Percentiles rank a stretch among this genome's conserved stretches.
phyloP scores from a whole-genome alignment of 306 rosid species.

The Aeschynomene evenia region DNA sequence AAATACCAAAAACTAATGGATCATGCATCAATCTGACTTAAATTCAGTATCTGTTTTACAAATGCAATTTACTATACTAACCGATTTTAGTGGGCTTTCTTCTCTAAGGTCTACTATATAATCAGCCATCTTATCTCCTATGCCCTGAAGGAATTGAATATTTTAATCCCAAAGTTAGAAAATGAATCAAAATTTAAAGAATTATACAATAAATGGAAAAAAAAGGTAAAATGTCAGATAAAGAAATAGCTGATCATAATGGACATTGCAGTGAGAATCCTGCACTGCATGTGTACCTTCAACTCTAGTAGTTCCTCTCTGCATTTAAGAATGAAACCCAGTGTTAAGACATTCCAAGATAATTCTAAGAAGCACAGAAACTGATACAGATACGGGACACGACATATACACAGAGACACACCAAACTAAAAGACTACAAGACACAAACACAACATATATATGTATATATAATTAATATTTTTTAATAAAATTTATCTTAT shows the following conservation, averaged over 20 bases:
- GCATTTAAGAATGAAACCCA: constrained; percentile 30
- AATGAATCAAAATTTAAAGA: constrained; percentile 1
- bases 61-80: constrained; percentile 43
- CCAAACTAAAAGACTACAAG: too few relatives aligned
- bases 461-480: too few relatives aligned
- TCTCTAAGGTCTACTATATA: constrained; percentile 78
- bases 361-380: too few relatives aligned
- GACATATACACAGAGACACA: too few relatives aligned
- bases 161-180: background rate
- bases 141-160: constrained; percentile 53
- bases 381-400: too few relatives aligned
- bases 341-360: constrained; percentile 13
- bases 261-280: background rate
- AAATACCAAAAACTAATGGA: constrained; percentile 25
- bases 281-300: constrained; percentile 66
- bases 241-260: constrained; percentile 5
- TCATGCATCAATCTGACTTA: constrained; percentile 1
- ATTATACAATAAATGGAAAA: background rate
- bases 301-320: constrained; percentile 77
- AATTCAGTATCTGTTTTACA: background rate
- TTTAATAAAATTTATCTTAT: too few relatives aligned
- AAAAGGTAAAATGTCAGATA: background rate
- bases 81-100: constrained; percentile 78
- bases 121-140: constrained; percentile 84
- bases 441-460: too few relatives aligned